Conservation (phyloP, 805 yeast species). For the Candida yuanshanica region DNA sequence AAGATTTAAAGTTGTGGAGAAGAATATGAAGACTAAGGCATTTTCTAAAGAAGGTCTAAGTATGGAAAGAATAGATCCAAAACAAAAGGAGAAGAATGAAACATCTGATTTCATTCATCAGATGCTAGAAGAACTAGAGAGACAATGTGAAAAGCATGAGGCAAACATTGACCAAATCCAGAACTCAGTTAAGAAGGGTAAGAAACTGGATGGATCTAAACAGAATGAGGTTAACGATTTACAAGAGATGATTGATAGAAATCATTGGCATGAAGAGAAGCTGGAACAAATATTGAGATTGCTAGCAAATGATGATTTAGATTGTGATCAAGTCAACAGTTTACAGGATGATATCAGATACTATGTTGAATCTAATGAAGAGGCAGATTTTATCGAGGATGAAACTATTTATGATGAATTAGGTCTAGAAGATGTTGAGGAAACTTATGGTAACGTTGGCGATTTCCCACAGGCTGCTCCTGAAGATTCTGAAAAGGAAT, state of each 20-base stretch:
- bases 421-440: constrained; percentile 56
- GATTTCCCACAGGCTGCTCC: constrained; percentile 22
- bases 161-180: constrained; percentile 57
- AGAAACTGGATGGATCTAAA: constrained; percentile 46
- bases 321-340: constrained; percentile 67
- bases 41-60: constrained; percentile 90
- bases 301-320: constrained; percentile 75
- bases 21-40: constrained; percentile 88
- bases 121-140: constrained; percentile 71
- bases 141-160: constrained; percentile 75
- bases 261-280: constrained; percentile 70
- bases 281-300: constrained; percentile 73
- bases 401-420: constrained; percentile 88
- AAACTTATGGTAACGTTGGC: constrained; percentile 47
- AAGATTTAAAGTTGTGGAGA: constrained; percentile 89
- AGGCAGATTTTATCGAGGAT: constrained; percentile 88
- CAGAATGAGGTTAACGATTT: constrained; percentile 58
- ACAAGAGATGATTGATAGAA: constrained; percentile 61
- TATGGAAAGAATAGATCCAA: constrained; percentile 66
- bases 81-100: constrained; percentile 72
- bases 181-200: constrained; percentile 50
- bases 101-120: constrained; percentile 63
- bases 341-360: constrained; percentile 87
- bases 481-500: constrained; percentile 10
- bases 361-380: constrained; percentile 90